Base-by-base conservation (phyloP, 805 yeast genomes). In the Peterozyma toletana region DNA sequence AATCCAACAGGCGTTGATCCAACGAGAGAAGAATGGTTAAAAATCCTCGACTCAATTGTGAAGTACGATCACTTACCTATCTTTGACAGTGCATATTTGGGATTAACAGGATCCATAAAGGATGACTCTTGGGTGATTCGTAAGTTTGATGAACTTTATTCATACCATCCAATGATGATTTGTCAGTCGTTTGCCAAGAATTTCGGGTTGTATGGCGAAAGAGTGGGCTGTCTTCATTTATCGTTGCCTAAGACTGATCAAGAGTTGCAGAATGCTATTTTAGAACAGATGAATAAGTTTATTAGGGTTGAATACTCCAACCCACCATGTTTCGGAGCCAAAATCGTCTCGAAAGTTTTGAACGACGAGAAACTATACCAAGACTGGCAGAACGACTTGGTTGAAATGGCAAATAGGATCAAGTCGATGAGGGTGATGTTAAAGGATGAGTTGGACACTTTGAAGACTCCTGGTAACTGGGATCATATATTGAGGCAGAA, bases 1-100 rank as follows among this genome's bases (percentile, higher is more conserved):
- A 91, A 91, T 64, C 98, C 99, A 47, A 91, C 98, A 17, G 99
- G 98, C 36, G 78, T 91, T 53, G 99, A 91, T 63, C 98, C 98
- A 45, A 78, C 85, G 2, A 68, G 71, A 46, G 84, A 75, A 41
- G 85, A 91, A 67, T 91, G 99, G 99, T 62, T 62, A 38, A 54
- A 70, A 56, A 82, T 93, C 42, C 71, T 86, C 38, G 71, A 73
- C 37, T 83, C 79, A 21, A 67, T 87, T 50, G 74, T 77, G 52
- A 59, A 65, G 47, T 71, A 77, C 46, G 67, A 75, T 43, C 95
- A 88, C 64, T 74, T 91, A 55, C 87, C 88, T 5, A 66, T 91
- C 49, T 90, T 93, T 58, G 99, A 91, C 67, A 80, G 89, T 48
- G 98, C 98, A 17, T 91, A 93, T 72, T 98, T 91, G 69, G 99